These are phyloP conservation scores for Zygosaccharomyces siamensis DNA, from an alignment of 805 yeast species.

Conservation along the genomic window DNA sequence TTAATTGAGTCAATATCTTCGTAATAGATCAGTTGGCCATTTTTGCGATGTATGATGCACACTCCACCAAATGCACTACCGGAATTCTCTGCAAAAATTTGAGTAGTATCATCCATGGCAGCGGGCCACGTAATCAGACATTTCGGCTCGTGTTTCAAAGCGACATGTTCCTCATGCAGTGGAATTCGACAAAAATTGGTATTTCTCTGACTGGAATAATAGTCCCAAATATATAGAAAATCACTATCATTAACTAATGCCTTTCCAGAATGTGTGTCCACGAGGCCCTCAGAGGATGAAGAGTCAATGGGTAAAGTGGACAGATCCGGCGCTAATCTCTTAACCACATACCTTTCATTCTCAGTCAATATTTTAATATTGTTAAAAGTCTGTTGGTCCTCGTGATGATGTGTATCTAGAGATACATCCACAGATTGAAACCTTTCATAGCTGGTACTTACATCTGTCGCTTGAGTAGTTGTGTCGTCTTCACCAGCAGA, in stretches of 20 bases:
- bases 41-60: conserved; percentile 52
- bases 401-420: conserved; percentile 6
- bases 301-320: conserved; percentile 11
- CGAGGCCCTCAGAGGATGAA: conserved; percentile 33
- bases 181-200: conserved; percentile 39
- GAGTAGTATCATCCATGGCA: conserved; percentile 38
- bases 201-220: conserved; percentile 52
- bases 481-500: conserved; percentile 20
- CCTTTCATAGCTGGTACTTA: conserved; percentile 7
- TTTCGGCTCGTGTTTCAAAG: conserved; percentile 18
- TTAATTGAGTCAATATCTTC: conserved; percentile 55
- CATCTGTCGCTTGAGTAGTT: conserved; percentile 3
- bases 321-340: conserved; percentile 21
- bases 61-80: conserved; percentile 55
- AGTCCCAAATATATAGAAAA: conserved; percentile 63
- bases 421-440: conserved; percentile 11
- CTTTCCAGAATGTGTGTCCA: conserved; percentile 45
- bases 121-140: conserved; percentile 32
- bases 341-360: conserved; percentile 30
- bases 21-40: conserved; percentile 62
- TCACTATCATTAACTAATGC: conserved; percentile 48
- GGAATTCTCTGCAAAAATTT: conserved; percentile 39
- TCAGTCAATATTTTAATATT: conserved; percentile 27
- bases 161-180: conserved; percentile 25
- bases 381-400: conserved; percentile 10